Percentiles rank a stretch among this genome's conserved stretches.
Evolutionary conservation across 2,329 filamentous ascomycete genomes (phyloP).

Genomic region (Fusarium papillatum): DNA sequence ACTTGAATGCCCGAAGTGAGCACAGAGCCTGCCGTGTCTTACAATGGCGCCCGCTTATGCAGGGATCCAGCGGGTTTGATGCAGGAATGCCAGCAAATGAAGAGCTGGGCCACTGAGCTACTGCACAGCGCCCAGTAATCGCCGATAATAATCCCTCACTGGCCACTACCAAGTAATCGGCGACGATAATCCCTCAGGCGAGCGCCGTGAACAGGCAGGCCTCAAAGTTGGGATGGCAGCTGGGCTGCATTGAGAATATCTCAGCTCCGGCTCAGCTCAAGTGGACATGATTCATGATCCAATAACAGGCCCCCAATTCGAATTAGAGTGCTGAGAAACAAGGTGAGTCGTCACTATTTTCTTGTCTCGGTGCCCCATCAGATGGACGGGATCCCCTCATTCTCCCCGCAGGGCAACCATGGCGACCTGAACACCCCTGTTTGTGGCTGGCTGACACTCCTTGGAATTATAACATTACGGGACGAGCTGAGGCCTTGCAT

Average conservation of each 20-base stretch:
- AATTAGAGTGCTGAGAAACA: background rate
- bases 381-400: background rate
- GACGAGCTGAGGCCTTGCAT: background rate
- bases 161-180: background rate
- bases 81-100: slow-evolving; percentile 6
- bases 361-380: background rate
- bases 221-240: background rate
- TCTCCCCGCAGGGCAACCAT: background rate
- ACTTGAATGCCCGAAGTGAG: slow-evolving; percentile 9
- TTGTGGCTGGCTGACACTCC: slow-evolving; percentile 6
- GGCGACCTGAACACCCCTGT: background rate
- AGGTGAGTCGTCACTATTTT: background rate
- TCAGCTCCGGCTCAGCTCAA: background rate
- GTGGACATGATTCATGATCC: background rate
- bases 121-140: background rate
- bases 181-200: background rate
- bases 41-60: slow-evolving; percentile 3
- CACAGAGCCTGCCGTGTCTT: slow-evolving; percentile 14
- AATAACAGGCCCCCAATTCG: background rate
- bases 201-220: background rate
- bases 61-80: slow-evolving; percentile 8
- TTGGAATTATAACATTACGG: background rate
- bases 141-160: background rate
- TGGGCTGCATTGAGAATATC: background rate
- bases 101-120: background rate